phyloP scores from a whole-genome alignment of 2,329 filamentous ascomycete genomes.

The Ophiostoma sp. region DNA sequence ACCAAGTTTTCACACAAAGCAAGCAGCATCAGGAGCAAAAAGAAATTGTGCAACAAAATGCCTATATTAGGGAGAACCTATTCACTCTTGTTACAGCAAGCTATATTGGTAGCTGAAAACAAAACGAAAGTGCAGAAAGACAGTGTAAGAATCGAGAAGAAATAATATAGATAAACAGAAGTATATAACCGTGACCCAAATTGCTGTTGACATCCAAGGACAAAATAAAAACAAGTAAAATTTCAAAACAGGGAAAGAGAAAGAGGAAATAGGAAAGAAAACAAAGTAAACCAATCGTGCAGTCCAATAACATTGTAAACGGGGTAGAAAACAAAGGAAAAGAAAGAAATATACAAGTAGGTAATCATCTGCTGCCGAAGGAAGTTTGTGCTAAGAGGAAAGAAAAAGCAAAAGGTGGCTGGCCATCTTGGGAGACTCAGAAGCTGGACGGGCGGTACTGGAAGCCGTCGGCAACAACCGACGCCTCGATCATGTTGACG shows the following conservation, averaged over 20 bases:
- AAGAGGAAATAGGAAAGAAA: neutral
- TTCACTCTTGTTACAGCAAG: neutral
- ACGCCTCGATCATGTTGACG: slow-evolving; percentile 29
- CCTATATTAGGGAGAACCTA: neutral
- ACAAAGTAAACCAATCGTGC: neutral
- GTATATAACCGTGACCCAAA: slow-evolving; percentile 3
- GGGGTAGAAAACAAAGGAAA: neutral
- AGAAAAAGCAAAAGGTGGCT: neutral
- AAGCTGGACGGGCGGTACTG: slow-evolving; percentile 35
- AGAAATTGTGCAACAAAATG: neutral
- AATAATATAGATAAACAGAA: slow-evolving; percentile 7
- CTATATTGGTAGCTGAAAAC: neutral
- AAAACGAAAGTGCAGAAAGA: slow-evolving; percentile 1
- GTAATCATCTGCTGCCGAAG: neutral
- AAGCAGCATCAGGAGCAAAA: neutral
- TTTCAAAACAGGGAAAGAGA: neutral
- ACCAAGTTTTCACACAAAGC: neutral
- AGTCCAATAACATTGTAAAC: neutral
- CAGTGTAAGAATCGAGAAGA: neutral
- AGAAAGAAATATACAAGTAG: neutral
- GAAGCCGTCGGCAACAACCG: slow-evolving; percentile 43
- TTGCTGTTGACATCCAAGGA: neutral
- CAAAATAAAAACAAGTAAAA: neutral
- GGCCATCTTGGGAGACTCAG: neutral
- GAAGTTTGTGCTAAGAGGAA: neutral